Conservation (phyloP, 1,284 basidiomycete genomes). For the Malassezia cuniculi region DNA sequence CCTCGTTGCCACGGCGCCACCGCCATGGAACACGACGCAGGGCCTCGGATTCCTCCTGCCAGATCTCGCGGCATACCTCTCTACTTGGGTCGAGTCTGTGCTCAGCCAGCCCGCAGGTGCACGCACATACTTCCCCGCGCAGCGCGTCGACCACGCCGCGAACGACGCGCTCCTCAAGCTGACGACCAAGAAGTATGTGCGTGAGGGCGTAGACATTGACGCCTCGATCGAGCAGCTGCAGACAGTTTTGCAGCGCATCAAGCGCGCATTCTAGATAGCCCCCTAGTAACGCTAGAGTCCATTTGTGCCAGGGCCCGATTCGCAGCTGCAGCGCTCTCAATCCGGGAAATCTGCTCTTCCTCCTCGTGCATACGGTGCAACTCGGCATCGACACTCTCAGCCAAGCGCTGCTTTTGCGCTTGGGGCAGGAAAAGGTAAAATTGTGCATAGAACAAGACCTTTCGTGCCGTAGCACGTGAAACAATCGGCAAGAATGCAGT, state of each 20-base stretch:
- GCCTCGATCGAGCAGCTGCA: constrained; percentile 7
- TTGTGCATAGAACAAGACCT: constrained; percentile 9
- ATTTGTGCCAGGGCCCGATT: constrained; percentile 1
- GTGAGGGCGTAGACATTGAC: constrained; percentile 8
- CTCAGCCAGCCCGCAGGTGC: constrained; percentile 1
- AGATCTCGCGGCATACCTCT: constrained; percentile 21
- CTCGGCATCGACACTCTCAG: neutral
- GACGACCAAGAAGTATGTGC: constrained; percentile 10
- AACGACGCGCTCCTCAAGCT: constrained; percentile 14
- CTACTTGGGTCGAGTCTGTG: constrained; percentile 20
- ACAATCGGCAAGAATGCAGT: neutral
- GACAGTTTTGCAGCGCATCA: constrained; percentile 8
- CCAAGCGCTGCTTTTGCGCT: neutral
- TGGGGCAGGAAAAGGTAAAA: neutral
- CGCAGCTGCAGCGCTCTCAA: constrained; percentile 1
- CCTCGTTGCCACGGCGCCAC: constrained; percentile 55
- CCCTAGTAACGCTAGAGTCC: constrained; percentile 3
- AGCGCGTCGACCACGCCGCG: constrained; percentile 19
- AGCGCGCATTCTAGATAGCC: constrained; percentile 11
- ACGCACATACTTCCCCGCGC: constrained; percentile 16
- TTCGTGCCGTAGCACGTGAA: neutral
- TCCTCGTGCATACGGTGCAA: constrained; percentile 2
- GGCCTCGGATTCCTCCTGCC: constrained; percentile 31
- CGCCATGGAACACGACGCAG: constrained; percentile 31
- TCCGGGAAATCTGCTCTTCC: constrained; percentile 1